Evolutionary conservation across 106 monocot species (phyloP), one percentile per base, ranked within the genome.

Genomic region (Vanilla planifolia): DNA sequence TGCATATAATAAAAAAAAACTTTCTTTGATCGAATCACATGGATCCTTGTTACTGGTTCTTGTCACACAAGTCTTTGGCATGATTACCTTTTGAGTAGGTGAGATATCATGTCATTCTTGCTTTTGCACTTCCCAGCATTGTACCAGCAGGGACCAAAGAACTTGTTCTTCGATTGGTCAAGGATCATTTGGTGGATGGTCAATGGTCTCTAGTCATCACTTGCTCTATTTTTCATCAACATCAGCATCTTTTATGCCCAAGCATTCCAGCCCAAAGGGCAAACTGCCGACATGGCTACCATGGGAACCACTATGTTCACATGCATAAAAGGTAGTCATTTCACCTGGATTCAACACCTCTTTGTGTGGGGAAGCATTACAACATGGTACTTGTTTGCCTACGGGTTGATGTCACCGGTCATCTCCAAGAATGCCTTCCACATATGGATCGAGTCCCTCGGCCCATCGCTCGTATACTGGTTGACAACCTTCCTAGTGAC

Each of bases 291-390:
- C 77, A 84, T 89, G 84, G 77, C 84, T 23, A 61, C 77, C 2
- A 46, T 89, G 0, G 88, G 88, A 1, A 75, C 88, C 32, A 67
- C 71, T 67, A 89, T 89, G 88, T 89, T 89, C 68, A 89, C 83
- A 9, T 84, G 88, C 77, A 84, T 84, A 28, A 83, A 65, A 3
- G 84, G 83, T 83, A 80, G 80, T 68, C 83, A 88, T 73, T 88
- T 88, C 73, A 88, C 88, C 1, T 88, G 88, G 88, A 88, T 88
- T 28, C 88, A 83, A 21, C 88, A 88, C 51, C 60, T 88, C 41
- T 88, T 83, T 30, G 70, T 88, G 2, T 89, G 83, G 88, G 88
- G 88, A 3, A 84, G 84, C 64, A 72, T 89, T 17, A 48, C 56
- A 6, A 73, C 84, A 0, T 89, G 88, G 83, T 89, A 89, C 59